Conservation (phyloP, 257 asterid species). For the Echium plantagineum region DNA sequence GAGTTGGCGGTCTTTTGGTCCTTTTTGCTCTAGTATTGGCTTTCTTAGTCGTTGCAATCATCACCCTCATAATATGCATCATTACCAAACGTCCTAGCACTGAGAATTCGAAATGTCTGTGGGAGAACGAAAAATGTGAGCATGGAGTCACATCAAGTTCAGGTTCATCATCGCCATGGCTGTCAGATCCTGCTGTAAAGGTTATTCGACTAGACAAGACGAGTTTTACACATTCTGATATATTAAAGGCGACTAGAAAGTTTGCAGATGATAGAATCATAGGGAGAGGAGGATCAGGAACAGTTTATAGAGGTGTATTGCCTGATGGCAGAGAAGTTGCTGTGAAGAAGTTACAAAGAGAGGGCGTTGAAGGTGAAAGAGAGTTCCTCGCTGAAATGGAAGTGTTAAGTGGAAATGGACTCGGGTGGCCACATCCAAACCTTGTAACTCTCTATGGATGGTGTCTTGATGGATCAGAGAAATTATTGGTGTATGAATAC, state of each 20-base stretch:
- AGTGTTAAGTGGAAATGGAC: slow-evolving; percentile 61
- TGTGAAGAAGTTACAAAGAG: slow-evolving; percentile 65
- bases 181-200: slow-evolving; percentile 37
- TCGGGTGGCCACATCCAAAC: slow-evolving; percentile 84
- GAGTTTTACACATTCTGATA: slow-evolving; percentile 75
- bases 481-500: slow-evolving; percentile 73
- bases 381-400: slow-evolving; percentile 93
- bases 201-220: slow-evolving; percentile 75
- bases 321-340: slow-evolving; percentile 85
- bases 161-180: slow-evolving; percentile 58
- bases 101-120: slow-evolving; percentile 29
- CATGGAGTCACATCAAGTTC: slow-evolving; percentile 41
- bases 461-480: slow-evolving; percentile 77
- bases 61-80: slow-evolving; percentile 46
- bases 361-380: slow-evolving; percentile 77
- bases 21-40: slow-evolving; percentile 41
- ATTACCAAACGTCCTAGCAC: slow-evolving; percentile 34
- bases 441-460: slow-evolving; percentile 78
- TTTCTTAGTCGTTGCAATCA: slow-evolving; percentile 43
- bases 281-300: slow-evolving; percentile 84
- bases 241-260: slow-evolving; percentile 61
- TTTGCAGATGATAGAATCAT: slow-evolving; percentile 68
- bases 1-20: slow-evolving; percentile 30
- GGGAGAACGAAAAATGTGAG: slow-evolving; percentile 39
- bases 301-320: slow-evolving; percentile 68